phyloP scores from a whole-genome alignment of 148 eudicot genomes.

The Nepenthes gracilis region DNA sequence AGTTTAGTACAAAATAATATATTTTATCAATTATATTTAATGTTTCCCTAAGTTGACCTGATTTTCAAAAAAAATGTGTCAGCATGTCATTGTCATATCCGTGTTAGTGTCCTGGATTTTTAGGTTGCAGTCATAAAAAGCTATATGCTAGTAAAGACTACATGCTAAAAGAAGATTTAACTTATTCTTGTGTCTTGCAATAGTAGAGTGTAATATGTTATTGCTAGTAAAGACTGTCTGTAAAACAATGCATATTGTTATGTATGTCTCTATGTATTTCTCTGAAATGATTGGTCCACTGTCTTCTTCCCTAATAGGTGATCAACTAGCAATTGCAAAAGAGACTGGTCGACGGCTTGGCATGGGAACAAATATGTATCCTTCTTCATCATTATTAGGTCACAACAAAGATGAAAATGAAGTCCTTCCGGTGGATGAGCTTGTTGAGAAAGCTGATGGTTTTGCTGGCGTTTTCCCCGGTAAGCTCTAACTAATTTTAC shows the following conservation, averaged over 20 bases:
- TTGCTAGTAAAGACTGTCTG: too few species aligned
- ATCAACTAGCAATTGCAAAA: constrained; percentile 54
- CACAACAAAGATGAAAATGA: constrained; percentile 29
- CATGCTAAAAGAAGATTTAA: too few species aligned
- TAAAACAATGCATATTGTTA: background rate
- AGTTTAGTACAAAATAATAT: too few species aligned
- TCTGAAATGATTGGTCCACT: background rate
- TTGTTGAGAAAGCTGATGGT: constrained; percentile 50
- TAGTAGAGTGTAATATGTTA: too few species aligned
- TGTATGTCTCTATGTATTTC: background rate
- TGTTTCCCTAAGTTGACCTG: too few species aligned
- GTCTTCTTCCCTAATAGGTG: constrained; percentile 18
- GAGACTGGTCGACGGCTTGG: constrained; percentile 62
- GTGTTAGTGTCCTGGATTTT: too few species aligned
- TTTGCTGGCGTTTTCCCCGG: constrained; percentile 64
- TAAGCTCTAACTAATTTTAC: background rate
- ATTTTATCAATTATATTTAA: too few species aligned
- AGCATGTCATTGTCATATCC: too few species aligned
- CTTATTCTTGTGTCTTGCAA: too few species aligned
- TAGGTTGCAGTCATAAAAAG: too few species aligned
- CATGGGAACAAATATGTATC: constrained; percentile 59
- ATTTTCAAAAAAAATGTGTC: too few species aligned
- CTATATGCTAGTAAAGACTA: too few species aligned
- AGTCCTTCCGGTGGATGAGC: constrained; percentile 42
- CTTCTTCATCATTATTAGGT: constrained; percentile 44